Conservation (phyloP, 164 flowering plant genomes). For the Cinnamomum chago region DNA sequence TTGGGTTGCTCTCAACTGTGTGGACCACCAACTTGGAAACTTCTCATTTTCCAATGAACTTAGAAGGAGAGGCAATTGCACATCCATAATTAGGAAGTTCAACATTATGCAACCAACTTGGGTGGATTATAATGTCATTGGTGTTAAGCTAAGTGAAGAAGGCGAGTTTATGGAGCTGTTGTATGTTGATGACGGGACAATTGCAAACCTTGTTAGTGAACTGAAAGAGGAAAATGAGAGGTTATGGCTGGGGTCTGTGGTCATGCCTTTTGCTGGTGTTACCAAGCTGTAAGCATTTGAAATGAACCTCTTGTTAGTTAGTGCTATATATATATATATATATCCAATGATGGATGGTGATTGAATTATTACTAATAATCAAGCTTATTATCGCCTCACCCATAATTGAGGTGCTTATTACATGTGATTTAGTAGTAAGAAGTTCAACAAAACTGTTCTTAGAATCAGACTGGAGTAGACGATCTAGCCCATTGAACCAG, state of each 20-base stretch:
- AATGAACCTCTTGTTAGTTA: no score
- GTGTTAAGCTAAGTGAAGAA: constrained; percentile 19
- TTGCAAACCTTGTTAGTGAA: constrained; percentile 32
- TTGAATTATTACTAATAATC: no score
- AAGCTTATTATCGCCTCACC: no score
- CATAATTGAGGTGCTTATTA: no score
- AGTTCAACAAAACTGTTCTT: no score
- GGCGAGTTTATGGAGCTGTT: constrained; percentile 29
- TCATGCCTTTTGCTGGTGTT: constrained; percentile 23
- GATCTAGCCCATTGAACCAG: no score
- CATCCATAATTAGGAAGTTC: background rate
- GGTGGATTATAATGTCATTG: background rate
- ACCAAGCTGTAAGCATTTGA: no score
- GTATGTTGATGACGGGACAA: constrained; percentile 14
- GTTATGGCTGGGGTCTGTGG: constrained; percentile 57
- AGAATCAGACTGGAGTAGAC: no score
- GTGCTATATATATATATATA: no score
- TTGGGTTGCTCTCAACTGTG: constrained; percentile 1
- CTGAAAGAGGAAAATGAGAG: constrained; percentile 41
- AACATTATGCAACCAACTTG: background rate
- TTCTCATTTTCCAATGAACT: background rate
- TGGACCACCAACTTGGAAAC: background rate
- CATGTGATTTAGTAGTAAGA: no score
- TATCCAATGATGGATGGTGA: no score
- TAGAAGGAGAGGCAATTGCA: background rate